Evolutionary conservation across 169 alveolate species (phyloP), one percentile per base, ranked within the genome.

Genomic region (Plasmodium inui): DNA sequence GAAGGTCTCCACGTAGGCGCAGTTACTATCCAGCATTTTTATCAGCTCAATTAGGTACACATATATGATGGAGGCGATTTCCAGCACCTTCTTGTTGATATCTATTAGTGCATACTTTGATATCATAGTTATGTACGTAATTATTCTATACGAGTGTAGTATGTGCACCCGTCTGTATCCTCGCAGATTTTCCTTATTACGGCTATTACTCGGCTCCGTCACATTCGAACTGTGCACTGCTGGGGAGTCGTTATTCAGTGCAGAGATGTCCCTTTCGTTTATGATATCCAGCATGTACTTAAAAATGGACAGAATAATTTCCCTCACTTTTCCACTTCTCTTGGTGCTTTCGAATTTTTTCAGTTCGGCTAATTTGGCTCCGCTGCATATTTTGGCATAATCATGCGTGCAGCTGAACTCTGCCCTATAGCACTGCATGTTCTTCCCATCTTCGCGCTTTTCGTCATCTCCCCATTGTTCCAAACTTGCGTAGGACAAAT

Each of bases 21-120:
- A 72, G 73, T 50, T 81, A 12, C 71, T 19, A 34, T 91, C 85
- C 55, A 67, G 2, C 55, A 81, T 71, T 71, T 82, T 91, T n/a
- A 82, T 50, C 41, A 53, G 28, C 50, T 82, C 95, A 32, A 82
- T 91, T 76, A 91, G 44, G 61, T 91, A 82, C 46, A 91, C 41
- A 78, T 82, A 91, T 67, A 91, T 82, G 6, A 26, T 46, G 71
- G 86, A 41, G 4, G 82, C n/a, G 19, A 67, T 50, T 26, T 82
- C 92, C 9, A 91, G 41, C 9, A 91, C 95, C 50, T 91, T 70
- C n/a, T 44, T 81, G 76, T 91, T 91, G 19, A 91, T 81, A 72
- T 91, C 95, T 22, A 91, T 74, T 22, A 91, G 57, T 1, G 85
- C 53, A 81, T 91, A 91, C 22, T 91, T 82, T 32, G 95, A 91